Percentiles rank a stretch among this genome's conserved stretches.
Evolutionary conservation across 1,284 basidiomycete genomes (phyloP).

Genomic region (Wallemia ichthyophaga): DNA sequence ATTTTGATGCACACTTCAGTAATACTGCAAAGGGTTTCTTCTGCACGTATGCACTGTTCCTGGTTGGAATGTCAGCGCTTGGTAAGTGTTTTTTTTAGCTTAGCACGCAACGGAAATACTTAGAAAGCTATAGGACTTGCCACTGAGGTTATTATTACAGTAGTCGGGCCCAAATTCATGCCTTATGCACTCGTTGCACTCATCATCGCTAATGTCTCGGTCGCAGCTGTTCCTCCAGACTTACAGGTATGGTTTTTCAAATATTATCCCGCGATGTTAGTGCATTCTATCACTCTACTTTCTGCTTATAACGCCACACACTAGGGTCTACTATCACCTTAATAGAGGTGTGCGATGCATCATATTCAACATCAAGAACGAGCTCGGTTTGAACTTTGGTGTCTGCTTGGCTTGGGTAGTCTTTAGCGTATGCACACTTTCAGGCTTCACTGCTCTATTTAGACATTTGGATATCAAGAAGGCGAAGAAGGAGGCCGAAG

Average conservation of each 20-base stretch:
- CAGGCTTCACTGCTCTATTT: neutral
- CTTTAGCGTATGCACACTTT: constrained; percentile 6
- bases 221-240: constrained; percentile 28
- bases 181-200: constrained; percentile 14
- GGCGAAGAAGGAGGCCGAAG: neutral
- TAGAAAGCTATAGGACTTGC: neutral
- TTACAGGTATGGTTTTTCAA: constrained; percentile 23
- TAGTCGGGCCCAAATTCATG: constrained; percentile 15
- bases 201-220: constrained; percentile 30
- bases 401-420: constrained; percentile 22
- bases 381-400: constrained; percentile 20
- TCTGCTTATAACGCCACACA: neutral
- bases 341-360: constrained; percentile 28
- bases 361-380: constrained; percentile 34
- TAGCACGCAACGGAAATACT: no score
- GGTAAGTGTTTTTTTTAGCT: constrained; percentile 6
- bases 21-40: constrained; percentile 28
- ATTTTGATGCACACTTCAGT: constrained; percentile 15
- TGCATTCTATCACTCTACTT: no score
- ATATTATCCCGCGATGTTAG: neutral
- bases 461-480: neutral
- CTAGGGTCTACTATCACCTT: constrained; percentile 33
- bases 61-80: constrained; percentile 13
- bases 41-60: constrained; percentile 43
- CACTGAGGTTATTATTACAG: constrained; percentile 9